Evolutionary conservation across 2,329 filamentous ascomycete species (phyloP), one percentile per base, ranked within the genome.

Genomic region (Colletotrichum lindemuthianum): DNA sequence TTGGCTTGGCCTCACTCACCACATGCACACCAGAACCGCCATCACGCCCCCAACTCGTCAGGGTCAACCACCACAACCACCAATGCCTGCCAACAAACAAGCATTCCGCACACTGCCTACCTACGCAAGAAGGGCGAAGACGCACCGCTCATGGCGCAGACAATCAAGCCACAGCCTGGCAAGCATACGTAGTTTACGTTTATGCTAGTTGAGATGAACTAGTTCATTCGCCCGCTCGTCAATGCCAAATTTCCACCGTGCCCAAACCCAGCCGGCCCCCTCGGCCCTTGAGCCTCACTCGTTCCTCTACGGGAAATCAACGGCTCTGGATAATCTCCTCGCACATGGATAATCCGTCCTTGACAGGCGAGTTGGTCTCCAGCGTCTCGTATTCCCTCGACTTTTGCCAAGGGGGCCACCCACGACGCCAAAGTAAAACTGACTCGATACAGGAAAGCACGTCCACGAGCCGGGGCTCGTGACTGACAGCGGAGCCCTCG

Each of bases 401-500:
- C 24, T 24, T 24, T 24, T 24, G 24, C 24, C 1, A 47, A 36
- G 58, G 59, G 61, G 34, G 13, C 51, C 58, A 37, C 40, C 41
- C 61, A 61, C 24, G 24, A 24, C 24, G 5, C 24, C 24, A 56
- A 52, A 57, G 44, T 39, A 65, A 61, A 52, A 61, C 61, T 65
- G 58, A 65, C 58, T 65, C 61, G 61, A 65, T 61, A 48, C 61
- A 65, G 52, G n/a, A 43, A 32, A 61, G 61, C 61, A 61, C 52
- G 51, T 52, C 47, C 61, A 40, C 47, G 44, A 51, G 43, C 58
- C 58, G 44, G 60, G 59, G 60, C 16, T 39, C 6, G 7, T 40
- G 16, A 61, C 51, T 65, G 61, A 65, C 58, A 61, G 61, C 61
- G 61, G 61, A 61, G 61, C 54, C 61, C 59, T 65, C 47, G 51